Percentiles rank a stretch among this genome's conserved stretches.
phyloP scores from a whole-genome alignment of 768 basidiomycete genomes.

The Rhodotorula graminis region DNA sequence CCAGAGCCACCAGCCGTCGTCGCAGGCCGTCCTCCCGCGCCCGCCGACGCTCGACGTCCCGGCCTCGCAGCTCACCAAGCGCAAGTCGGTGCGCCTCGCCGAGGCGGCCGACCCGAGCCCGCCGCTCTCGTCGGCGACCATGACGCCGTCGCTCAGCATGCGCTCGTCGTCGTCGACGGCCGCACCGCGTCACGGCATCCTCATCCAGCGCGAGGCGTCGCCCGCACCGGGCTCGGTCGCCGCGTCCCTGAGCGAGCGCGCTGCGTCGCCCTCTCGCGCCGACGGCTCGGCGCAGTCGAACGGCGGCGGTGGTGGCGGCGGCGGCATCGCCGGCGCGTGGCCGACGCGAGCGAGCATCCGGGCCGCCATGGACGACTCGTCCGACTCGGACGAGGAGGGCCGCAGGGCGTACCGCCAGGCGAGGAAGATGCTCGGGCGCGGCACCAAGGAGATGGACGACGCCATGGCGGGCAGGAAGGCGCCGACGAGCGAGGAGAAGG shows the following conservation, averaged over 20 bases:
- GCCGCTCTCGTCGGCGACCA: neutral
- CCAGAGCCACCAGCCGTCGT: neutral
- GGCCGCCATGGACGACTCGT: slow-evolving; percentile 9
- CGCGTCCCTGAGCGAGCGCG: neutral
- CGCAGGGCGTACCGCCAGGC: slow-evolving; percentile 20
- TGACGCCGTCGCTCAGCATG: slow-evolving; percentile 20
- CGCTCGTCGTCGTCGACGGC: neutral
- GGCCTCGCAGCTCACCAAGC: slow-evolving; percentile 13
- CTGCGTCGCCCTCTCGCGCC: neutral
- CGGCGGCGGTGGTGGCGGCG: neutral
- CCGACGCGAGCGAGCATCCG: neutral
- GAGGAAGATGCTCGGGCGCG: slow-evolving; percentile 22
- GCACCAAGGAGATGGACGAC: slow-evolving; percentile 15
- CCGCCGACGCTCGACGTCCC: neutral
- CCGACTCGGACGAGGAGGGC: slow-evolving; percentile 5
- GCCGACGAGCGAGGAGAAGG: slow-evolving; percentile 15
- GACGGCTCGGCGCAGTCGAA: neutral
- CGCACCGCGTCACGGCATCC: slow-evolving; percentile 12
- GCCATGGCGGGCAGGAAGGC: slow-evolving; percentile 4
- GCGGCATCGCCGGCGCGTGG: neutral
- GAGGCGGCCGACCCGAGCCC: slow-evolving; percentile 2
- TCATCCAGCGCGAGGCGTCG: slow-evolving; percentile 20
- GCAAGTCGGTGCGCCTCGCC: slow-evolving; percentile 37
- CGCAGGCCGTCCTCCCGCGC: neutral
- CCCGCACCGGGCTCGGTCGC: slow-evolving; percentile 1